Conservation (phyloP, 2,329 filamentous ascomycete species). For the Byssothecium circinans region DNA sequence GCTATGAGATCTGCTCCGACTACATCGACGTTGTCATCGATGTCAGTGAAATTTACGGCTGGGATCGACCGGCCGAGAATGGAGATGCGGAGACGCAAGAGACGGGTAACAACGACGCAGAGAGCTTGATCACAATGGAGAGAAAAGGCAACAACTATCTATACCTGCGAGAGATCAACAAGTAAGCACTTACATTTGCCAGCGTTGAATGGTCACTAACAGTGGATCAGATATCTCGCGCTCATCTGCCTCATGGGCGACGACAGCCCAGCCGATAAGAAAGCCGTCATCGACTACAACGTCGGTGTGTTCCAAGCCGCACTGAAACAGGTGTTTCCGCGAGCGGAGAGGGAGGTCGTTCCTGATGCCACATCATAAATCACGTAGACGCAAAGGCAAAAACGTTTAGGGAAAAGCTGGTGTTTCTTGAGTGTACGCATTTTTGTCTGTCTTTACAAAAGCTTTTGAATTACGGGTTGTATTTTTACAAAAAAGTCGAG, state of each 20-base stretch:
- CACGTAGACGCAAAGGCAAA: no score
- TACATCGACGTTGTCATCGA: constrained; percentile 99
- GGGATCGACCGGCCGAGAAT: constrained; percentile 52
- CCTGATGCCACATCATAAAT: no score
- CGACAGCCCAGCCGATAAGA: constrained; percentile 76
- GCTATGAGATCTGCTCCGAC: constrained; percentile 97
- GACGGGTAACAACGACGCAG: constrained; percentile 56
- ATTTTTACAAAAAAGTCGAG: no score
- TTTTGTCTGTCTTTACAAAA: no score
- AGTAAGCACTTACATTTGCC: constrained; percentile 48
- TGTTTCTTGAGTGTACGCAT: no score
- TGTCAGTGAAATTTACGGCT: constrained; percentile 93
- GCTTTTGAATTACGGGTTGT: no score
- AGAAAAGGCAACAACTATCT: constrained; percentile 61
- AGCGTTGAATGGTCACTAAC: not conserved
- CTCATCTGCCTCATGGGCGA: constrained; percentile 87
- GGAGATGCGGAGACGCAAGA: constrained; percentile 28
- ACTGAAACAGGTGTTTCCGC: constrained; percentile 72
- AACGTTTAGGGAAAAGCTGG: no score
- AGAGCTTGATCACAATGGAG: constrained; percentile 65
- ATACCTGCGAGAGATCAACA: constrained; percentile 68
- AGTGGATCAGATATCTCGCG: constrained; percentile 67
- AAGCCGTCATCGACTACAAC: constrained; percentile 84
- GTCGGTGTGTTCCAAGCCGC: constrained; percentile 80
- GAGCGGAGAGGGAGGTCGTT: constrained; percentile 37